Evolutionary conservation across 2,329 filamentous ascomycete species (phyloP).

Genomic region (Aspergillus fischeri): DNA sequence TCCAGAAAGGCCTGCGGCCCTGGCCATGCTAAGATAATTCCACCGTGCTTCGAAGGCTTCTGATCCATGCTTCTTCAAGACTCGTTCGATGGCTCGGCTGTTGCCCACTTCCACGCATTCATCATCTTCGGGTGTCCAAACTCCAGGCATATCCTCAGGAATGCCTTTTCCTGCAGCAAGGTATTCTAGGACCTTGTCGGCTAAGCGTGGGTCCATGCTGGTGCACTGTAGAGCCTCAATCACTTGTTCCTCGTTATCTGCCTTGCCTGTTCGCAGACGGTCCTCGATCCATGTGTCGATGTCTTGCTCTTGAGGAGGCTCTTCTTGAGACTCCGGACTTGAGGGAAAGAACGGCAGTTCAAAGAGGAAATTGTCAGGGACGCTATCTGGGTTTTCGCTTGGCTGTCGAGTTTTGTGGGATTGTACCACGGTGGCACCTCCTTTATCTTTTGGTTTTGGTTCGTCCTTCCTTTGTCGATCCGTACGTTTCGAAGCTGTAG

Average conservation of each 20-base stretch:
- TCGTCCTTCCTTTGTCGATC: background rate
- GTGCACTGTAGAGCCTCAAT: conserved; percentile 36
- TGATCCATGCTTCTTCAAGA: conserved; percentile 44
- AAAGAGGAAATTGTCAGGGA: conserved; percentile 20
- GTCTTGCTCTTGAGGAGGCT: conserved; percentile 16
- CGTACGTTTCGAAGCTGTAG: background rate
- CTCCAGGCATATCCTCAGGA: conserved; percentile 39
- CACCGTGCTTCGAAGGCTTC: conserved; percentile 31
- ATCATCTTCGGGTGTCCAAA: conserved; percentile 48
- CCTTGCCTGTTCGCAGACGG: conserved; percentile 26
- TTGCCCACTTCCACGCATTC: conserved; percentile 31
- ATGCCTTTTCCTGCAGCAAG: conserved; percentile 31
- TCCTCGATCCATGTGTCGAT: conserved; percentile 40
- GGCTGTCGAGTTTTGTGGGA: background rate
- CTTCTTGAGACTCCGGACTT: conserved; percentile 17
- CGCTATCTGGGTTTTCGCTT: conserved; percentile 8
- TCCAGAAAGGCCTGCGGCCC: conserved; percentile 15
- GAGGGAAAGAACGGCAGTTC: conserved; percentile 30
- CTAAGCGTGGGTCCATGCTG: conserved; percentile 38
- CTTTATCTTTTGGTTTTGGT: background rate
- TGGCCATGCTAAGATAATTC: conserved; percentile 33
- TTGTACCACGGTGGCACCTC: background rate
- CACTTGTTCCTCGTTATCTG: conserved; percentile 26
- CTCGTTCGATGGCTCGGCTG: conserved; percentile 28
- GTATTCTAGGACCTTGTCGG: conserved; percentile 32